These are phyloP conservation scores for Esteya vermicola DNA, from an alignment of 2,329 filamentous ascomycete species.

Conservation along the genomic window DNA sequence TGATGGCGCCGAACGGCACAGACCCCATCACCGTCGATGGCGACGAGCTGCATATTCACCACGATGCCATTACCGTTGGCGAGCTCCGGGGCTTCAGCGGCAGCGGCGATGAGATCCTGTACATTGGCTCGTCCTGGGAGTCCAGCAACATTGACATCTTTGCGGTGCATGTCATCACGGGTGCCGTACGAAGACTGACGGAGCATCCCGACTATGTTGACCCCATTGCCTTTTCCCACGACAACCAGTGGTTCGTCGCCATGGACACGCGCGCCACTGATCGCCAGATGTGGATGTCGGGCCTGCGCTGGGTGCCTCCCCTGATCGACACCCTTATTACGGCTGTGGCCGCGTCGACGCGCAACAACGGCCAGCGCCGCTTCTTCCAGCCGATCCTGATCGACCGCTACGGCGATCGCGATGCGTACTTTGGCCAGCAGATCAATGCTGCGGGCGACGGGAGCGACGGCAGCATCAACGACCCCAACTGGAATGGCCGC, in stretches of 20 bases:
- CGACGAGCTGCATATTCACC: neutral
- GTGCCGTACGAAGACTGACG: slow-evolving; percentile 25
- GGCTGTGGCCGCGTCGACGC: slow-evolving; percentile 21
- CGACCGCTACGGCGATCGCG: slow-evolving; percentile 28
- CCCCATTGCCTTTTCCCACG: slow-evolving; percentile 25
- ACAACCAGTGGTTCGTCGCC: slow-evolving; percentile 26
- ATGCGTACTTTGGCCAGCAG: slow-evolving; percentile 26
- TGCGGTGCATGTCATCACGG: slow-evolving; percentile 24
- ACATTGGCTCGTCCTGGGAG: slow-evolving; percentile 24
- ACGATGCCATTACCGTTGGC: slow-evolving; percentile 18
- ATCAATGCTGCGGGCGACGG: slow-evolving; percentile 20
- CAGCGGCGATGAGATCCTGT: slow-evolving; percentile 24
- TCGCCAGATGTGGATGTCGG: slow-evolving; percentile 25
- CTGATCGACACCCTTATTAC: slow-evolving; percentile 21
- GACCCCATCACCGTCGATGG: slow-evolving; percentile 13
- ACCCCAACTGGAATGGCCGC: slow-evolving; percentile 31
- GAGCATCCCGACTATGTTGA: slow-evolving; percentile 28
- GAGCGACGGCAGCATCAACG: slow-evolving; percentile 21
- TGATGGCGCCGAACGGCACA: slow-evolving; percentile 14
- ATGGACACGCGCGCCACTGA: slow-evolving; percentile 27
- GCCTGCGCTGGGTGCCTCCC: slow-evolving; percentile 26
- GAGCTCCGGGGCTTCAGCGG: slow-evolving; percentile 31
- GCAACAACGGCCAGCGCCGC: slow-evolving; percentile 29
- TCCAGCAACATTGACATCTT: slow-evolving; percentile 30
- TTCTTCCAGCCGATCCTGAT: slow-evolving; percentile 32